Evolutionary conservation across 2,329 filamentous ascomycete genomes (phyloP).

Genomic region (Hymenoscyphus linearis): DNA sequence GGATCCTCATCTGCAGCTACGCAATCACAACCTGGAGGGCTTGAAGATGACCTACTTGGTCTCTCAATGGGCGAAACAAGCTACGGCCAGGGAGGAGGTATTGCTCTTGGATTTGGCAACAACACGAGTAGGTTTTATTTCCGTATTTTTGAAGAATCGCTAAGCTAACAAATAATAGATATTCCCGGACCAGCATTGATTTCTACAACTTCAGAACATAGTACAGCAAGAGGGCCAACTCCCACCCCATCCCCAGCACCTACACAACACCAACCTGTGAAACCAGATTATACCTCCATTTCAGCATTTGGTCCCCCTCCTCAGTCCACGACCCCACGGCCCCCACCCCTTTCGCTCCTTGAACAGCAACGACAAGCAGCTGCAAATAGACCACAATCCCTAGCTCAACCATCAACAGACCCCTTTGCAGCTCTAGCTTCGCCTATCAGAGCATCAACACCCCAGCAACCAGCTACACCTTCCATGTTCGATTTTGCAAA

Average conservation of each 20-base stretch:
- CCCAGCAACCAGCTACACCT: slow-evolving; percentile 47
- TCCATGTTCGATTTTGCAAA: slow-evolving; percentile 38
- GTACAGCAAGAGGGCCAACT: slow-evolving; percentile 47
- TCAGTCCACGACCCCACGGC: slow-evolving; percentile 49
- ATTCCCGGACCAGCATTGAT: slow-evolving; percentile 58
- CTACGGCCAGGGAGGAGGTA: slow-evolving; percentile 73
- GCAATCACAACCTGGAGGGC: slow-evolving; percentile 51
- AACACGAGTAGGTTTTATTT: slow-evolving; percentile 54
- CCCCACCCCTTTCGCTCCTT: slow-evolving; percentile 28
- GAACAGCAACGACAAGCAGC: slow-evolving; percentile 37
- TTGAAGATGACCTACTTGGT: slow-evolving; percentile 89
- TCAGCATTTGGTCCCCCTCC: slow-evolving; percentile 49
- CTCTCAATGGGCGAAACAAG: slow-evolving; percentile 63
- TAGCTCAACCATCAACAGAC: slow-evolving; percentile 46
- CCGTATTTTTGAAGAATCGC: not conserved
- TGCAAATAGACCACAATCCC: slow-evolving; percentile 32
- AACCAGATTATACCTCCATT: slow-evolving; percentile 45
- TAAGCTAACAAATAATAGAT: slow-evolving; percentile 39
- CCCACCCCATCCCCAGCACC: slow-evolving; percentile 34
- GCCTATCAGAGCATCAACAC: slow-evolving; percentile 38
- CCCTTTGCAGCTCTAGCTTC: slow-evolving; percentile 48
- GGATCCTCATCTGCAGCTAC: slow-evolving; percentile 36
- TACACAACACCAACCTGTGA: slow-evolving; percentile 17
- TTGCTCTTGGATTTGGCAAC: slow-evolving; percentile 73
- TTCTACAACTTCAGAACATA: slow-evolving; percentile 58